Evolutionary conservation across 2,329 filamentous ascomycete genomes (phyloP).

Genomic region (Scedosporium minutisporum): DNA sequence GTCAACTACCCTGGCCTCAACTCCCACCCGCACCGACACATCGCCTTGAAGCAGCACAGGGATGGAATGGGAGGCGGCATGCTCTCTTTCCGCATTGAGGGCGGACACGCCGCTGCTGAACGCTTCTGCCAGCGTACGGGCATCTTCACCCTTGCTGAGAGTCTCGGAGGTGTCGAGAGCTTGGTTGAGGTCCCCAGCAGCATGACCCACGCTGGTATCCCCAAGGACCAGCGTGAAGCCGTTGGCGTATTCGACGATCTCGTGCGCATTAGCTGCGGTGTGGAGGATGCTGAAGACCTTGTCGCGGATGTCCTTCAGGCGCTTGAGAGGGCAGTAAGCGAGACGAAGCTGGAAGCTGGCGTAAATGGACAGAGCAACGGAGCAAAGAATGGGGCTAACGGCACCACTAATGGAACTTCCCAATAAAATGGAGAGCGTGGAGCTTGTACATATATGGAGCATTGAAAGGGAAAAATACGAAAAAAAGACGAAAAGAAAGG

Average conservation of each 20-base stretch:
- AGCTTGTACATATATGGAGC: neutral
- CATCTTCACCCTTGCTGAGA: slow-evolving; percentile 91
- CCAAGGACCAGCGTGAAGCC: slow-evolving; percentile 77
- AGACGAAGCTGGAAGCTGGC: slow-evolving; percentile 10
- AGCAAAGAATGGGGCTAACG: slow-evolving; percentile 16
- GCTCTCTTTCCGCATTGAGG: slow-evolving; percentile 90
- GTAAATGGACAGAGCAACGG: neutral
- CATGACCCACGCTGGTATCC: slow-evolving; percentile 97
- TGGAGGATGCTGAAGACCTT: slow-evolving; percentile 84
- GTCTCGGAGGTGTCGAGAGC: slow-evolving; percentile 82
- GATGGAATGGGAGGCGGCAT: slow-evolving; percentile 93
- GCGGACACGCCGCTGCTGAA: slow-evolving; percentile 77
- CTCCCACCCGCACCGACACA: slow-evolving; percentile 75
- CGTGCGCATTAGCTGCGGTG: slow-evolving; percentile 83
- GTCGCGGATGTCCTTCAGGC: slow-evolving; percentile 74
- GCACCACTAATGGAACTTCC: slow-evolving; percentile 1
- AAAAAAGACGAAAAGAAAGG: neutral
- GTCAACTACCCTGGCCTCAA: slow-evolving; percentile 94
- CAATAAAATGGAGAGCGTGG: neutral
- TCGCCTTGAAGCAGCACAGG: slow-evolving; percentile 85
- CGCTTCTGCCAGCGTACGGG: slow-evolving; percentile 83
- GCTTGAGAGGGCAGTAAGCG: slow-evolving; percentile 59
- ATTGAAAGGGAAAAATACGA: neutral
- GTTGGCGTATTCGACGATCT: slow-evolving; percentile 94
- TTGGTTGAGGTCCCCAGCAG: slow-evolving; percentile 84